Percentiles rank a stretch among this genome's conserved stretches.
Evolutionary conservation across 2,329 filamentous ascomycete species (phyloP).

Genomic region (Talaromyces funiculosus): DNA sequence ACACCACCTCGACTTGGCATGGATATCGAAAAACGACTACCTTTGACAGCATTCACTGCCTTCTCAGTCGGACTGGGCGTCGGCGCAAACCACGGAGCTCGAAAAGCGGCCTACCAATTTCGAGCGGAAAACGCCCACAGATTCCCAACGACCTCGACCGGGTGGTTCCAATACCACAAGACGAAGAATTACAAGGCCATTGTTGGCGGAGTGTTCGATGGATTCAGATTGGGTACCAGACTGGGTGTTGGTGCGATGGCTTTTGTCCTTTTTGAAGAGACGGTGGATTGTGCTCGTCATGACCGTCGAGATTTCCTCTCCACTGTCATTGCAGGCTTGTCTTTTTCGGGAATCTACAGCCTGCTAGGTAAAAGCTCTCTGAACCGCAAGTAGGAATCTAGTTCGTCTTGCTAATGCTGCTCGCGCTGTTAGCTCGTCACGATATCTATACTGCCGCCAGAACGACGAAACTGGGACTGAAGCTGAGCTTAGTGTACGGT

Average conservation of each 20-base stretch:
- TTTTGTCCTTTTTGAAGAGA: slow-evolving; percentile 78
- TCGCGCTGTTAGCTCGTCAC: slow-evolving; percentile 59
- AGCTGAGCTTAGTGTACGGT: slow-evolving; percentile 74
- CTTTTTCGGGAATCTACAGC: slow-evolving; percentile 81
- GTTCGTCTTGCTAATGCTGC: slow-evolving; percentile 6
- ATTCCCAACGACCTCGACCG: slow-evolving; percentile 71
- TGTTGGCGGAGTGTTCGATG: slow-evolving; percentile 71
- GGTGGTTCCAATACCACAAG: slow-evolving; percentile 99
- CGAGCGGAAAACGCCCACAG: slow-evolving; percentile 95
- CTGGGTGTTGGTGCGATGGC: slow-evolving; percentile 67
- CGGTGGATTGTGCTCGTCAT: slow-evolving; percentile 62
- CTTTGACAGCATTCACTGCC: slow-evolving; percentile 57
- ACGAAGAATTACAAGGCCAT: slow-evolving; percentile 89
- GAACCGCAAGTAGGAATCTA: not conserved
- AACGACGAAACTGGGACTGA: slow-evolving; percentile 72
- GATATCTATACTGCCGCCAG: slow-evolving; percentile 69
- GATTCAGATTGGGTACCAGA: slow-evolving; percentile 65
- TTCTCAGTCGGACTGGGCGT: slow-evolving; percentile 65
- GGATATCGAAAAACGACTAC: slow-evolving; percentile 59
- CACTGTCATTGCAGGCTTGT: slow-evolving; percentile 75
- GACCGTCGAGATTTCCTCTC: slow-evolving; percentile 68
- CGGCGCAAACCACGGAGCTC: slow-evolving; percentile 66
- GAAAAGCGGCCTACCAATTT: slow-evolving; percentile 72
- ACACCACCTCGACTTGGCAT: slow-evolving; percentile 52
- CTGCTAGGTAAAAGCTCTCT: slow-evolving; percentile 64